Conservation (phyloP, 78 protist species). For the Cavenderia fasciculata region DNA sequence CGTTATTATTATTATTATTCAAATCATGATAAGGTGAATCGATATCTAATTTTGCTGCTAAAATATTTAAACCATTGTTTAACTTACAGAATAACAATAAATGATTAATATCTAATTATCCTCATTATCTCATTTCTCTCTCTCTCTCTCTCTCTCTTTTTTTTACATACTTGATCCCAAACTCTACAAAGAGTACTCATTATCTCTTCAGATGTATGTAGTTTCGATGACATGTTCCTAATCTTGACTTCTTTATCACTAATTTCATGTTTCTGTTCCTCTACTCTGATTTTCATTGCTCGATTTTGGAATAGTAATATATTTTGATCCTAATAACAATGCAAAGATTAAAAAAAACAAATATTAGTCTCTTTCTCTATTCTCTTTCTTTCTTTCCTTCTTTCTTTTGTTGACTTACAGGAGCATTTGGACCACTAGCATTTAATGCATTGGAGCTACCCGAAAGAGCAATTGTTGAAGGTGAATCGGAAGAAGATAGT, state of each 20-base stretch:
- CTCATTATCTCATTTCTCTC: background rate
- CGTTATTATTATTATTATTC: background rate
- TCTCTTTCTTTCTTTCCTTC: too few species aligned
- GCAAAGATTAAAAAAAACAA: too few species aligned
- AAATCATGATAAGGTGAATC: background rate
- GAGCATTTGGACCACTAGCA: too few species aligned
- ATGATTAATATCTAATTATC: background rate
- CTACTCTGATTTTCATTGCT: conserved; percentile 69
- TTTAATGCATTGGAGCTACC: too few species aligned
- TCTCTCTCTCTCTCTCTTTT: background rate
- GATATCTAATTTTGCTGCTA: conserved; percentile 36
- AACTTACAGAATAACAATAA: conserved; percentile 7
- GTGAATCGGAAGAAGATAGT: background rate
- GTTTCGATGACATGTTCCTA: background rate
- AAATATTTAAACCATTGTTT: conserved; percentile 47
- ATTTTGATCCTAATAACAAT: conserved; percentile 35
- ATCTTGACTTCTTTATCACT: conserved; percentile 54
- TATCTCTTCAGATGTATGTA: conserved; percentile 40
- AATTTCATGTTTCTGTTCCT: conserved; percentile 60
- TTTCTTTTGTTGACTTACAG: too few species aligned
- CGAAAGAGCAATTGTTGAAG: too few species aligned
- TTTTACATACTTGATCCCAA: conserved; percentile 70
- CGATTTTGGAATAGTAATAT: conserved; percentile 52
- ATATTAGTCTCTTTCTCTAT: too few species aligned
- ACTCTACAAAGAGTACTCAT: conserved; percentile 62